Base-by-base conservation (phyloP, 1,284 basidiomycete species). In the Fomitiporia mediterranea region DNA sequence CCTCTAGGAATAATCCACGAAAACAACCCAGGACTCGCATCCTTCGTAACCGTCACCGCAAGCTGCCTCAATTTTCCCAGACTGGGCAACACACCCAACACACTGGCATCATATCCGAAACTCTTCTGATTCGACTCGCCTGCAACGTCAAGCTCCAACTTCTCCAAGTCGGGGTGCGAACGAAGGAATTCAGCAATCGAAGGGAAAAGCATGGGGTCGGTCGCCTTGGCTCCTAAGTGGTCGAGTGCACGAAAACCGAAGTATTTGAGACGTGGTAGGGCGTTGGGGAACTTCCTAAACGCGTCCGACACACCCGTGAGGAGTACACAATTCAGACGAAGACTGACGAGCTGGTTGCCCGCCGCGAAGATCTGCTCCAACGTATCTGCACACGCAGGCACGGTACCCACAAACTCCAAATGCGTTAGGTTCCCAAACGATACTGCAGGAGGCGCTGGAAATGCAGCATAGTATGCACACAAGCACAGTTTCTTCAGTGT, bases 41-140 rank as follows among this genome's bases (percentile, higher is more conserved):
- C 84, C 61, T 73, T 72, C 2, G 85, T 84, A 61, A 86, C 79
- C 8, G 80, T 81, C 52, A 86, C 83, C 37, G 72, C 75, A 51
- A 88, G 64, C 47, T 72, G 76, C 23, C 68, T 74, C 54, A 88
- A 65, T 15, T 70, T 71, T 9, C 69, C 69, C 28, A 88, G 66
- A 3, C 74, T 75, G 0, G 85, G 84, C 11, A 88, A 71, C n/a
- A 86, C 79, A 11, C 85, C 84, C 83, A 84, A 86, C 5, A 82
- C 74, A 0, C 79, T 76, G 0, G 84, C 82, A 60, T 85, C 82
- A 61, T 84, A 86, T 19, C 85, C 84, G 9, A 83, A 73, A 9
- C 74, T 70, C 55, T 71, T 69, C 60, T 80, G 75, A 58, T 65
- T 68, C 46, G 77, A 74, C 19, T 76, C 72, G n/a, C 72, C 71